Conservation (phyloP, 1,284 basidiomycete genomes). For the Ganoderma sp. region DNA sequence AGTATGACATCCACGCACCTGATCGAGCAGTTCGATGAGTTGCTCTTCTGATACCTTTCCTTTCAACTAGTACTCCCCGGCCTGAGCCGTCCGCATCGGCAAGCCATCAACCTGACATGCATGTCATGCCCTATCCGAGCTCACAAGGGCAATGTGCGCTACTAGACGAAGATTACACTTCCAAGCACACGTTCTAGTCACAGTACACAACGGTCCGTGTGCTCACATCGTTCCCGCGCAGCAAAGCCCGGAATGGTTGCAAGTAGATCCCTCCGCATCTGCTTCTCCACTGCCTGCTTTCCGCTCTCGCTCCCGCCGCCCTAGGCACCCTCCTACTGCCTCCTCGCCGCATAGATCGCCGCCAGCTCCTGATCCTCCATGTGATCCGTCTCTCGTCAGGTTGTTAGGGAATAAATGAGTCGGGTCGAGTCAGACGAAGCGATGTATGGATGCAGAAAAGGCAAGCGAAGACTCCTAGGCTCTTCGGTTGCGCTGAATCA, state of each 20-base stretch:
- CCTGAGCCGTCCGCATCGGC: constrained; percentile 89
- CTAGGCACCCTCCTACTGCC: constrained; percentile 36
- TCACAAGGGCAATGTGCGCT: constrained; percentile 91
- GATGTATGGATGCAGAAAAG: background rate
- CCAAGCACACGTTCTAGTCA: no score
- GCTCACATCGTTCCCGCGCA: constrained; percentile 91
- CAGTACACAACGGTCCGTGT: constrained; percentile 6
- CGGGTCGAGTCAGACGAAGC: constrained; percentile 2
- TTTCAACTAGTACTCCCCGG: constrained; percentile 84
- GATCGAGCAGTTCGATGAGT: constrained; percentile 90
- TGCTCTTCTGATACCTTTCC: constrained; percentile 88
- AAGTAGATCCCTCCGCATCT: constrained; percentile 81
- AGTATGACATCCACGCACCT: constrained; percentile 58
- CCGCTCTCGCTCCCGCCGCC: constrained; percentile 57
- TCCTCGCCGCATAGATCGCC: constrained; percentile 51
- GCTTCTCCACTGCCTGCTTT: constrained; percentile 69
- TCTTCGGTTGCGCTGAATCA: constrained; percentile 3
- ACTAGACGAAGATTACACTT: constrained; percentile 44
- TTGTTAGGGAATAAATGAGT: constrained; percentile 31
- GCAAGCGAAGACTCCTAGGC: background rate
- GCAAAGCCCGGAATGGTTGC: constrained; percentile 87
- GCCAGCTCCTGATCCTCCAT: constrained; percentile 49
- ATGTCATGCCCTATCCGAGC: constrained; percentile 78
- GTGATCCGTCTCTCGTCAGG: background rate
- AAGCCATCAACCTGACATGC: constrained; percentile 79